Evolutionary conservation across 1,284 basidiomycete species (phyloP).

Genomic region (Taiwanofungus camphoratus): DNA sequence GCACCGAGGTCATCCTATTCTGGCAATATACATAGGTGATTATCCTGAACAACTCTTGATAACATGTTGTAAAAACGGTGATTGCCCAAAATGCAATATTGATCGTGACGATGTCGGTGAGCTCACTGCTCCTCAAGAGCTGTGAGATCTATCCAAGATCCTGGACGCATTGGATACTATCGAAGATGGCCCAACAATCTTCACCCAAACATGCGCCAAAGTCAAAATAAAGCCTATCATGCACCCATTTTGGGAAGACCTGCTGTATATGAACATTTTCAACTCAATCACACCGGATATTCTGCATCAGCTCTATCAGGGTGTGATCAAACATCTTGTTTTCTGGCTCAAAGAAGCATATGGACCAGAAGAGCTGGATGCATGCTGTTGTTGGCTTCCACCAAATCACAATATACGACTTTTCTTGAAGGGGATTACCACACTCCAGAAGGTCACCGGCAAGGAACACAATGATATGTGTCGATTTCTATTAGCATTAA

Average conservation of each 20-base stretch:
- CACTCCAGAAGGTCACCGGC: slow-evolving; percentile 17
- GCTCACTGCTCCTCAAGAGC: slow-evolving; percentile 10
- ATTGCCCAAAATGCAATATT: slow-evolving; percentile 17
- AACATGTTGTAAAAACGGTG: neutral
- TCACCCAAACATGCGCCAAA: neutral
- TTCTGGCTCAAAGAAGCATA: slow-evolving; percentile 18
- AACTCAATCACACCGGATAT: slow-evolving; percentile 35
- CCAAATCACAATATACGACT: slow-evolving; percentile 15
- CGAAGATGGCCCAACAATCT: neutral
- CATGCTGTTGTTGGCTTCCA: slow-evolving; percentile 14
- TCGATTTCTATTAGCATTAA: too few species aligned
- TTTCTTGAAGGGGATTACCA: slow-evolving; percentile 23
- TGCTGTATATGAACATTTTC: slow-evolving; percentile 33
- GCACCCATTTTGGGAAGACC: slow-evolving; percentile 33
- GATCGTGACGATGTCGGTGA: slow-evolving; percentile 4
- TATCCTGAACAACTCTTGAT: slow-evolving; percentile 1
- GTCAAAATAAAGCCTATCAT: neutral
- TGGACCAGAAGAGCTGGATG: slow-evolving; percentile 17
- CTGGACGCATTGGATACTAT: slow-evolving; percentile 1
- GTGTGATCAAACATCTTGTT: slow-evolving; percentile 28
- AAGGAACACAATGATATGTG: slow-evolving; percentile 20
- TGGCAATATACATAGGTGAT: slow-evolving; percentile 17
- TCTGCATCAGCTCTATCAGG: slow-evolving; percentile 37
- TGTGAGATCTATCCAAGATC: neutral
- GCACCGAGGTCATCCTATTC: slow-evolving; percentile 13